Conservation (phyloP, 495 filamentous ascomycete species). For the Xylona heveae region DNA sequence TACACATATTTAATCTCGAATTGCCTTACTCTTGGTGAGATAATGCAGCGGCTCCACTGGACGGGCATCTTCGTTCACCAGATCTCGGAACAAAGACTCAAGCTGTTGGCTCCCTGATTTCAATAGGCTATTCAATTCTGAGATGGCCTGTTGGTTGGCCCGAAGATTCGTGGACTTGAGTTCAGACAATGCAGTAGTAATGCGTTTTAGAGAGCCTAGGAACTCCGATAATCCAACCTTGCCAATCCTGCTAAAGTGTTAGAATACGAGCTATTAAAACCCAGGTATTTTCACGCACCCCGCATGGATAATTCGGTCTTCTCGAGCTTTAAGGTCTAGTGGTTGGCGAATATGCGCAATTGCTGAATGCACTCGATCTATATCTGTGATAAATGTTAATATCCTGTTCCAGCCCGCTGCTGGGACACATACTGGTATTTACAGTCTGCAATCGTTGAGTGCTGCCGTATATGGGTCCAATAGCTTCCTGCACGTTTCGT, state of each 20-base stretch:
- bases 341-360: conserved; percentile 80
- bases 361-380: conserved; percentile 64
- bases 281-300: conserved; percentile 29
- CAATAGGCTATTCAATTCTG: conserved; percentile 55
- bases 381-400: conserved; percentile 27
- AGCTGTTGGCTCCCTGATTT: conserved; percentile 59
- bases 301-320: conserved; percentile 76
- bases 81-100: conserved; percentile 58
- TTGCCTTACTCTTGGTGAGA: conserved; percentile 59
- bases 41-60: conserved; percentile 79
- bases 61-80: conserved; percentile 48
- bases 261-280: conserved; percentile 4
- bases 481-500: conserved; percentile 73
- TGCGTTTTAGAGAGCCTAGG: conserved; percentile 68
- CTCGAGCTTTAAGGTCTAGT: conserved; percentile 64
- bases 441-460: conserved; percentile 71
- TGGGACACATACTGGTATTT: conserved; percentile 38
- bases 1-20: conserved; percentile 11
- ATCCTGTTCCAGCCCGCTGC: neutral
- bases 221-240: conserved; percentile 68
- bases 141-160: conserved; percentile 75
- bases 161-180: conserved; percentile 72
- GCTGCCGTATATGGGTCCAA: conserved; percentile 82
- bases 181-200: conserved; percentile 58
- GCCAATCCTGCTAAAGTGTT: conserved; percentile 31